Percentiles rank a stretch among this genome's conserved stretches.
Conservation (phyloP, 75 land plant genomes). For the Cupressus sempervirens region DNA sequence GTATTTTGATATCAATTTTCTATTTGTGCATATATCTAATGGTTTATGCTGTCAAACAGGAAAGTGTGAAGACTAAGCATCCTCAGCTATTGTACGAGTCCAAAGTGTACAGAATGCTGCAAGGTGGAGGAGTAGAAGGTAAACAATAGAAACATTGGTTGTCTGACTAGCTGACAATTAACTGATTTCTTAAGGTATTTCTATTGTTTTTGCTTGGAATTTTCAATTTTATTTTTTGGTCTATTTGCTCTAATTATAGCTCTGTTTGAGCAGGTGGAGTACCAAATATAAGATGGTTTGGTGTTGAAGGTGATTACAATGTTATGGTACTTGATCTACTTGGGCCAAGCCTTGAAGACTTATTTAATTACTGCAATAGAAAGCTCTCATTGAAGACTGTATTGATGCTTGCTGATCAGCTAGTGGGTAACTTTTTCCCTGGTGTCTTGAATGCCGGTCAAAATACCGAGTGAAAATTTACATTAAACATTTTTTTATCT, state of each 20-base stretch:
- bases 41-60: conserved; percentile 24
- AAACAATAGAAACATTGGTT: conserved; percentile 1
- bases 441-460: background rate
- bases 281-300: conserved; percentile 45
- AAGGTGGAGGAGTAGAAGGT: conserved; percentile 41
- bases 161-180: background rate
- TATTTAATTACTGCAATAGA: conserved; percentile 38
- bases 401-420: conserved; percentile 50
- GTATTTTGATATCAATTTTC: background rate
- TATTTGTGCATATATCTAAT: background rate
- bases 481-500: background rate
- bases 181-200: background rate
- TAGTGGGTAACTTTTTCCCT: conserved; percentile 23
- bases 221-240: background rate
- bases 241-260: background rate
- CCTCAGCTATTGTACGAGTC: conserved; percentile 54
- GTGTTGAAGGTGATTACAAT: conserved; percentile 48
- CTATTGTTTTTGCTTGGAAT: background rate
- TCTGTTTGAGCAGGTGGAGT: conserved; percentile 27
- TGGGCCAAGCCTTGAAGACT: conserved; percentile 47
- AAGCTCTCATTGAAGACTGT: conserved; percentile 44
- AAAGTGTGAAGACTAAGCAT: conserved; percentile 44
- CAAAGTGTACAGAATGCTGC: conserved; percentile 53
- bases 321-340: conserved; percentile 40
- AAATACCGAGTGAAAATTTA: background rate